Conservation (phyloP, 2,329 filamentous ascomycete species). For the Cercospora citrullina region DNA sequence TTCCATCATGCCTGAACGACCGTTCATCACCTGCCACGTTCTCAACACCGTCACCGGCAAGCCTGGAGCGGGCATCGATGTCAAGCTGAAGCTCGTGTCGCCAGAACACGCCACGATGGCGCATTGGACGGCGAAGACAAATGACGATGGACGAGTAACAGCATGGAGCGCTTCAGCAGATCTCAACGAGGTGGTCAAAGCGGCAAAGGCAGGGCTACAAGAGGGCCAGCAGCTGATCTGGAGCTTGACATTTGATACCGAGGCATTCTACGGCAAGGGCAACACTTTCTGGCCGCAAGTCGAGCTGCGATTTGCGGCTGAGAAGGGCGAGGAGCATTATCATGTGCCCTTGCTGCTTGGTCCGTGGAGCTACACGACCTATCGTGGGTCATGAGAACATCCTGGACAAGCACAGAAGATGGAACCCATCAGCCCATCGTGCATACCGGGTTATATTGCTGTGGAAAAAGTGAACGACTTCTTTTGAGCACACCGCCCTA, state of each 20-base stretch:
- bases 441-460: background rate
- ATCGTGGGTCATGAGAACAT: conserved; percentile 65
- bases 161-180: conserved; percentile 59
- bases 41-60: conserved; percentile 76
- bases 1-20: conserved; percentile 35
- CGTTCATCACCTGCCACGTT: conserved; percentile 79
- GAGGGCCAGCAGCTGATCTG: conserved; percentile 56
- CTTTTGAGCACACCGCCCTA: background rate
- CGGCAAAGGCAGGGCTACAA: conserved; percentile 35
- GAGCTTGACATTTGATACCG: conserved; percentile 72
- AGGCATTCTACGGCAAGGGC: conserved; percentile 65
- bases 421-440: background rate
- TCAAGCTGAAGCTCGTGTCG: conserved; percentile 58
- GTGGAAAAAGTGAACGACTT: background rate
- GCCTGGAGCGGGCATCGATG: conserved; percentile 66
- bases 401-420: background rate
- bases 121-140: conserved; percentile 67
- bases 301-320: conserved; percentile 55
- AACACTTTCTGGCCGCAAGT: conserved; percentile 60
- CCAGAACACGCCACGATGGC: conserved; percentile 40
- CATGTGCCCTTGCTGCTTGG: conserved; percentile 77
- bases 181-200: conserved; percentile 42
- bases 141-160: conserved; percentile 73
- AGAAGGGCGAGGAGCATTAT: conserved; percentile 61
- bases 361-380: conserved; percentile 80